Evolutionary conservation across 2,329 filamentous ascomycete species (phyloP).

Genomic region (Botryosphaeria dothidea): DNA sequence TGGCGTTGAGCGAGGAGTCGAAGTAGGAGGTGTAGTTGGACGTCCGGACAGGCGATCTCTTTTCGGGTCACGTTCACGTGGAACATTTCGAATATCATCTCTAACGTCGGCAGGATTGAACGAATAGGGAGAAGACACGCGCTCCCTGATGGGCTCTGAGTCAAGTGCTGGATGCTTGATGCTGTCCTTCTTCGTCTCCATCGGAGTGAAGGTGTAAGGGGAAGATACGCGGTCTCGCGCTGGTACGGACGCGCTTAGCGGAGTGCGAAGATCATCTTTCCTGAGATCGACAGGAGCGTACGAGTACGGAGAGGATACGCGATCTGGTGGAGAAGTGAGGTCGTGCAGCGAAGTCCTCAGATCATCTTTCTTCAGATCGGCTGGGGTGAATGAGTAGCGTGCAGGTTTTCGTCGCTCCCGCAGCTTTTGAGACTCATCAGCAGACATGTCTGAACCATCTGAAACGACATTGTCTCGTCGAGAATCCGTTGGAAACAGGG

Average conservation of each 20-base stretch:
- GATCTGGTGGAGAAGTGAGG: background rate
- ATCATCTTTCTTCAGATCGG: constrained; percentile 37
- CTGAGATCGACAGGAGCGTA: constrained; percentile 32
- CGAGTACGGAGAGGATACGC: constrained; percentile 5
- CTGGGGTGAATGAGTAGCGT: constrained; percentile 39
- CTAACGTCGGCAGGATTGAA: constrained; percentile 2
- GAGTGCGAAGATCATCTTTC: constrained; percentile 34
- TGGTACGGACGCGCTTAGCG: constrained; percentile 24
- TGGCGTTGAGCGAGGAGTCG: background rate
- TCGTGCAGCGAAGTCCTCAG: constrained; percentile 32
- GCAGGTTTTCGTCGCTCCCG: constrained; percentile 35
- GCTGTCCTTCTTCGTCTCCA: constrained; percentile 1
- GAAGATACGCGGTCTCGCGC: background rate
- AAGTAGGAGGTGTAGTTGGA: background rate
- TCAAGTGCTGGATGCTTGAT: background rate
- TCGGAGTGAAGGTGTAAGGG: constrained; percentile 3
- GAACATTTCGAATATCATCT: background rate
- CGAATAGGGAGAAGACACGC: constrained; percentile 7
- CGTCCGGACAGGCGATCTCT: constrained; percentile 3
- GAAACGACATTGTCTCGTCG: constrained; percentile 23
- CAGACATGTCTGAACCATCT: constrained; percentile 35
- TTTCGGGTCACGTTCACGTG: background rate
- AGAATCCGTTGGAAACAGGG: background rate
- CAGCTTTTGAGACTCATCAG: constrained; percentile 30
- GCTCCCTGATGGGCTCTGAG: constrained; percentile 2